Evolutionary conservation across 2,329 filamentous ascomycete species (phyloP), one percentile per base, ranked within the genome.

Genomic region (Immersiporthe knoxdaviesiana): DNA sequence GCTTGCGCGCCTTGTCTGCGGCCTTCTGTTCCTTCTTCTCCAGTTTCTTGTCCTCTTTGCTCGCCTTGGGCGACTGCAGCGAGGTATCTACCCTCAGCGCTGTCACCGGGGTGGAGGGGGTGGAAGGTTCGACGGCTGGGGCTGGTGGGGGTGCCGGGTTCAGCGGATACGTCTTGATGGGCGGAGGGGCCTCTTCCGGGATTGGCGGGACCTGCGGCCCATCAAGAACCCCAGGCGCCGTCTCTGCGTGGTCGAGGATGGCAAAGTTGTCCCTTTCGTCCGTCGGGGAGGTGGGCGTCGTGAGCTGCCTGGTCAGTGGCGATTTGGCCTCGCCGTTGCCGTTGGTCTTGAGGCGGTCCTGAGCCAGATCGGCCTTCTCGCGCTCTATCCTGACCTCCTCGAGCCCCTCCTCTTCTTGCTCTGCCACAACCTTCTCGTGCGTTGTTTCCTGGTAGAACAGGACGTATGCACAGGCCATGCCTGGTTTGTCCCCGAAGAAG

Each of bases 381-480:
- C 83, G 85, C 67, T 85, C 84, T 74, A 87, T 79, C 75, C 84
- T 83, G 67, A 86, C 85, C 76, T 89, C 91, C 78, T 85, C 90
- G 75, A 84, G 80, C 14, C 91, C 91, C 78, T 97, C 94, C 61
- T 88, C 90, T 75, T 97, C 94, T 77, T 97, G 92, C 79, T 98
- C 94, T 68, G 89, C 90, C 70, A 86, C 82, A 66, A 90, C 85
- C 74, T 89, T 88, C 74, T 90, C 88, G 69, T 89, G 87, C 0
- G 88, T 90, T 3, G 88, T 98, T 79, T 99, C 95, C 78, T 97
- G 96, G 80, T 99, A 99, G 79, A 99, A 99, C 12, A 99, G 84
- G 21, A 99, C 94, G 76, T 99, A 99, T 39, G 96, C 96, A 75
- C 94, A 97, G 12, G 96, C 96, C 79, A 97, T 88, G 3, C 93